Percentiles rank a stretch among this genome's conserved stretches.
These are phyloP conservation scores for Calophaca sinica DNA, from an alignment of 306 rosid species.

Conservation along the genomic window DNA sequence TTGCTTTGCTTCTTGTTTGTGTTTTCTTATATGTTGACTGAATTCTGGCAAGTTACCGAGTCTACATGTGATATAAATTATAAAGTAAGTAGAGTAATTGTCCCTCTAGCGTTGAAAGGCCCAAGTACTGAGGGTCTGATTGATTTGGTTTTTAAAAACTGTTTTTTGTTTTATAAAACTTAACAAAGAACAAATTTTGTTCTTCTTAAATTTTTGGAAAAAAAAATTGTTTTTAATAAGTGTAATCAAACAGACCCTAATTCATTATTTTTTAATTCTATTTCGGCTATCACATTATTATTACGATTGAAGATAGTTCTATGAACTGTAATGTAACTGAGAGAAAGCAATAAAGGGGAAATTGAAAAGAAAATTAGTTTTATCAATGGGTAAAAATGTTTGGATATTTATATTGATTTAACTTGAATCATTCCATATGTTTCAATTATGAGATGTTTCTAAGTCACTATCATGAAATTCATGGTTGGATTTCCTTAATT, in stretches of 20 bases:
- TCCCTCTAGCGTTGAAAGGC: background rate
- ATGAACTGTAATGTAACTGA: background rate
- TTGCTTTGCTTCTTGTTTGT: background rate
- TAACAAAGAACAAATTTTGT: too few species aligned
- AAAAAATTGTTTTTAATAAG: too few species aligned
- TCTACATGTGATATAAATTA: background rate
- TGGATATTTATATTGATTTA: background rate
- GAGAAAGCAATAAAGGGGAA: background rate
- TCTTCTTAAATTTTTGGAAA: too few species aligned
- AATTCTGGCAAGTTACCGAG: background rate
- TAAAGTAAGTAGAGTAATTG: background rate
- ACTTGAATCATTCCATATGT: background rate
- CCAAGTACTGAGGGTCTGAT: background rate
- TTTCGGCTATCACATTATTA: background rate
- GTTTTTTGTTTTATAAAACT: too few species aligned
- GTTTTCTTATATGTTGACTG: background rate
- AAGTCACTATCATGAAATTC: conserved; percentile 6
- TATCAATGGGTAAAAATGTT: background rate
- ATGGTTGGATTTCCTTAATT: background rate
- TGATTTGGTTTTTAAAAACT: too few species aligned
- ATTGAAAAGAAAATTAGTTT: background rate
- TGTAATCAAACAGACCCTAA: too few species aligned
- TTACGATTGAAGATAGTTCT: background rate
- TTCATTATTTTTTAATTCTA: too few species aligned
- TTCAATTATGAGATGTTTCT: background rate